Percentiles rank a stretch among this genome's conserved stretches.
phyloP scores from a whole-genome alignment of 768 basidiomycete genomes.

The Brasilioporus rufonigricans region DNA sequence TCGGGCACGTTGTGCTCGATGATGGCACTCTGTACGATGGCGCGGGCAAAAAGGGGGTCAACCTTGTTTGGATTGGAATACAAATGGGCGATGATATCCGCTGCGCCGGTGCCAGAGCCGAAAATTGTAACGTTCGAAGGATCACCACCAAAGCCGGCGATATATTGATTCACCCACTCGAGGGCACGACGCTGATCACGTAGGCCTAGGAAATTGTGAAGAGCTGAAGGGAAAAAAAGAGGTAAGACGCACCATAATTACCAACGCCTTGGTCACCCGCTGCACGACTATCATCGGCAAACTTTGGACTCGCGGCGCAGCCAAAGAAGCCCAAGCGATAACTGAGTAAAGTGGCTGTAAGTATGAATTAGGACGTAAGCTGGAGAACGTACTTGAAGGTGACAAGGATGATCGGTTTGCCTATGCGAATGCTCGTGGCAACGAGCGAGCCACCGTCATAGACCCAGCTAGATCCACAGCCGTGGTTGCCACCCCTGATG shows the following conservation, averaged over 20 bases:
- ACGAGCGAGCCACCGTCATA: slow-evolving; percentile 75
- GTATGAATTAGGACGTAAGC: slow-evolving; percentile 17
- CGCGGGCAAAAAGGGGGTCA: slow-evolving; percentile 64
- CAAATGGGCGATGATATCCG: slow-evolving; percentile 60
- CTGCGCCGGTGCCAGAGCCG: slow-evolving; percentile 42
- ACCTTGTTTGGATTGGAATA: slow-evolving; percentile 61
- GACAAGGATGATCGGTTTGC: slow-evolving; percentile 68
- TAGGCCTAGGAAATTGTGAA: slow-evolving; percentile 41
- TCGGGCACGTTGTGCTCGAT: slow-evolving; percentile 62
- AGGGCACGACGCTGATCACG: slow-evolving; percentile 63
- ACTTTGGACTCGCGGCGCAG: slow-evolving; percentile 63
- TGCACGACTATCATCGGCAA: slow-evolving; percentile 64
- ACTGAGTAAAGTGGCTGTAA: slow-evolving; percentile 36
- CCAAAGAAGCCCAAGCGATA: slow-evolving; percentile 78
- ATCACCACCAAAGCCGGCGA: slow-evolving; percentile 66
- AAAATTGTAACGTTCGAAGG: slow-evolving; percentile 45
- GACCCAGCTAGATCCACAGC: slow-evolving; percentile 74
- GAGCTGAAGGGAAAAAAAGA: neutral
- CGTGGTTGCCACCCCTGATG: slow-evolving; percentile 65
- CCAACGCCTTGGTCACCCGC: slow-evolving; percentile 71
- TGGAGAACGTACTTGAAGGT: slow-evolving; percentile 64
- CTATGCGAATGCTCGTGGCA: slow-evolving; percentile 57
- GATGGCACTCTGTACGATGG: slow-evolving; percentile 72
- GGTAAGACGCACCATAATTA: slow-evolving; percentile 60
- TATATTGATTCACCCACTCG: slow-evolving; percentile 61